Percentiles rank a stretch among this genome's conserved stretches.
These are phyloP conservation scores for Neurospora sp. DNA, from an alignment of 2,329 filamentous ascomycete species.

Conservation along the genomic window DNA sequence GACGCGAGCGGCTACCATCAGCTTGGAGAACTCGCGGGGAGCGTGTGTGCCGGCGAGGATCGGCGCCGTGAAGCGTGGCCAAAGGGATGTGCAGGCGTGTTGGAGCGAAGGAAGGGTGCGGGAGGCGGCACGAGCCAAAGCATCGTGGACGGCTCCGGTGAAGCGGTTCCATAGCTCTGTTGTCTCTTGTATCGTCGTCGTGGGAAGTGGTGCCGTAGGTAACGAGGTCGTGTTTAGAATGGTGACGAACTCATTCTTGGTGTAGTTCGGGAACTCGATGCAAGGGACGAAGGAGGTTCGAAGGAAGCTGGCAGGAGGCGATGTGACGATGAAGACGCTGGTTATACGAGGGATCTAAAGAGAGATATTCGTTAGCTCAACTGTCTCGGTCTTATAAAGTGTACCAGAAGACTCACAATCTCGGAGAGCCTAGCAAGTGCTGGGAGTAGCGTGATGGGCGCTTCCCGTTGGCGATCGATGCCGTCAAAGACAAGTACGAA, in stretches of 20 bases:
- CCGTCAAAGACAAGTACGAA: conserved; percentile 83
- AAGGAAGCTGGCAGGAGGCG: conserved; percentile 59
- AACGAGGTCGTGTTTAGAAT: conserved; percentile 59
- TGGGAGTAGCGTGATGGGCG: conserved; percentile 66
- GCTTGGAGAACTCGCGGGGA: conserved; percentile 72
- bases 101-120: conserved; percentile 68
- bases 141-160: conserved; percentile 76
- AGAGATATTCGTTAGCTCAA: conserved; percentile 4
- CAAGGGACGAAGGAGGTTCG: conserved; percentile 63
- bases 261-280: conserved; percentile 77
- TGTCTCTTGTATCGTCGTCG: conserved; percentile 45
- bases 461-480: conserved; percentile 76
- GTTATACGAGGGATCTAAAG: conserved; percentile 67
- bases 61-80: conserved; percentile 76
- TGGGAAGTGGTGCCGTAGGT: conserved; percentile 34
- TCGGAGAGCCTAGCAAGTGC: conserved; percentile 76
- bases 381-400: not conserved
- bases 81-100: conserved; percentile 62
- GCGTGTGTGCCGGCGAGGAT: conserved; percentile 63
- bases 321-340: conserved; percentile 66
- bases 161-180: conserved; percentile 71
- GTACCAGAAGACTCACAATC: conserved; percentile 43
- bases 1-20: conserved; percentile 61
- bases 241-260: conserved; percentile 65
- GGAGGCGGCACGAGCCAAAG: conserved; percentile 69